Conservation (phyloP, 2,329 filamentous ascomycete species). For the Colletotrichum paranaense region DNA sequence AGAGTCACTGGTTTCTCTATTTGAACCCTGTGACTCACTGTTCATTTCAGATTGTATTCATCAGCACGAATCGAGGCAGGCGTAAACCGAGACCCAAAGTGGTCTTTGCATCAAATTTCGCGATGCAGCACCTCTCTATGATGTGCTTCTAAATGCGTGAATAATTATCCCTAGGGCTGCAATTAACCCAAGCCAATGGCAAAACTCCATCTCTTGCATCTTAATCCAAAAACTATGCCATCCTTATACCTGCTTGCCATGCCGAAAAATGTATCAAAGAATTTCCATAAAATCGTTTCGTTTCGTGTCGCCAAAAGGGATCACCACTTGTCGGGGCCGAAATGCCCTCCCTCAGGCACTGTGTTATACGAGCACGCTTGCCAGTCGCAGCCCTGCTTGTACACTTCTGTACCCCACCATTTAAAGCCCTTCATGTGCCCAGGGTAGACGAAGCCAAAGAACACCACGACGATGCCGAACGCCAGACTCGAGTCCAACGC, state of each 20-base stretch:
- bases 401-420: constrained; percentile 92
- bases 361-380: constrained; percentile 78
- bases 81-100: neutral
- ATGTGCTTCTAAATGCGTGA: constrained; percentile 12
- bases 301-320: constrained; percentile 8
- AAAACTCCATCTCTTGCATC: neutral
- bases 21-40: constrained; percentile 2
- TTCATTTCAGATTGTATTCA: neutral
- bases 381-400: constrained; percentile 89
- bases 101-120: neutral
- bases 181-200: neutral
- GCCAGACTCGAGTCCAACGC: constrained; percentile 86
- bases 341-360: constrained; percentile 71
- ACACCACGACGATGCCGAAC: constrained; percentile 84
- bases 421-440: constrained; percentile 78
- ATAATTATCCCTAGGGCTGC: neutral
- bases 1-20: neutral
- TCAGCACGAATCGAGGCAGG: neutral
- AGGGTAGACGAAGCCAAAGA: constrained; percentile 88
- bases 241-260: constrained; percentile 20
- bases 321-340: constrained; percentile 74
- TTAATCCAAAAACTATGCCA: constrained; percentile 8
- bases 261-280: neutral
- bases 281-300: constrained; percentile 13
- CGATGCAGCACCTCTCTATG: neutral